Conservation (phyloP, 306 rosid genomes). For the Fragaria iinumae region DNA sequence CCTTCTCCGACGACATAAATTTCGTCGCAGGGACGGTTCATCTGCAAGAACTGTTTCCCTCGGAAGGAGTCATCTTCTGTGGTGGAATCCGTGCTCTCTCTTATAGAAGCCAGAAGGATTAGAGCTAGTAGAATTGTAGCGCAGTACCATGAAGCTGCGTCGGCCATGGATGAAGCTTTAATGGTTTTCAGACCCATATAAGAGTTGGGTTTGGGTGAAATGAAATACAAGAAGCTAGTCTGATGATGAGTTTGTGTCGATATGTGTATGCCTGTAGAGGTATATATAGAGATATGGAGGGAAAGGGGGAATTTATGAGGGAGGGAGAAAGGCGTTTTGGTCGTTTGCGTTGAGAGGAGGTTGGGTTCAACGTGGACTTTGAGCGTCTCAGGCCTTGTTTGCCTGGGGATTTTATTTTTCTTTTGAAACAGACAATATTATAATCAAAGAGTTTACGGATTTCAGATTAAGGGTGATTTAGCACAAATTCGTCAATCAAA, state of each 20-base stretch:
- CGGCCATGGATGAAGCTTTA: slow-evolving; percentile 30
- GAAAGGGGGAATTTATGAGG: neutral
- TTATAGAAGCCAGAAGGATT: slow-evolving; percentile 51
- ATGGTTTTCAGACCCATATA: slow-evolving; percentile 8
- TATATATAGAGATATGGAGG: neutral
- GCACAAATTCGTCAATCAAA: neutral
- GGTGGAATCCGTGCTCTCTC: slow-evolving; percentile 29
- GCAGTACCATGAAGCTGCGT: slow-evolving; percentile 62
- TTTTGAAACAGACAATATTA: neutral
- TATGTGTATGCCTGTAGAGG: neutral
- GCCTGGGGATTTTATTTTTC: neutral
- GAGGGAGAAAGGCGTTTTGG: slow-evolving; percentile 10
- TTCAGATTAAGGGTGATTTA: neutral
- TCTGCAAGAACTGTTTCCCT: slow-evolving; percentile 33
- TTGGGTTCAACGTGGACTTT: slow-evolving; percentile 35
- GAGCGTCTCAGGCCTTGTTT: slow-evolving; percentile 2
- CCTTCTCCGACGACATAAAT: slow-evolving; percentile 65
- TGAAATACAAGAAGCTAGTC: neutral
- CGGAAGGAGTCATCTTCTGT: slow-evolving; percentile 14
- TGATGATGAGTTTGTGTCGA: neutral
- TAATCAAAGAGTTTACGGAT: neutral
- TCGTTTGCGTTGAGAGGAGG: slow-evolving; percentile 29
- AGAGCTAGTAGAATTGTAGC: slow-evolving; percentile 42
- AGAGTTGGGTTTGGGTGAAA: slow-evolving; percentile 9
- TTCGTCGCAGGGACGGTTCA: slow-evolving; percentile 41